Conservation (phyloP, 208 protist species). For the Trypanosoma cruzi region DNA sequence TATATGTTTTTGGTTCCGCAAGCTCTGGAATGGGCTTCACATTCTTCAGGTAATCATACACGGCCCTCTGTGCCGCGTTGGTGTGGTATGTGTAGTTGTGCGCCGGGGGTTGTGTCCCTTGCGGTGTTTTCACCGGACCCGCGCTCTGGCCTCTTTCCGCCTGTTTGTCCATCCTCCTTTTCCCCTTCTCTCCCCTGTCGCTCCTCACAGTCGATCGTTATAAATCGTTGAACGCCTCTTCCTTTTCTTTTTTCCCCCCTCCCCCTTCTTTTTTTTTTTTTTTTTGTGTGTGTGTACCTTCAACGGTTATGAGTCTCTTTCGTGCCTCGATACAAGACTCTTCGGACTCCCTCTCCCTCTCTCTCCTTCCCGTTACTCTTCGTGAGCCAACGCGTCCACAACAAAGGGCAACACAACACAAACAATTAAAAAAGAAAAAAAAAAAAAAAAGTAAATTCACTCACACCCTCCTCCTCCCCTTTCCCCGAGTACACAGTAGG, state of each 20-base stretch:
- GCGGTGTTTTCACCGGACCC: not conserved
- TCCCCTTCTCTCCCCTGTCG: too few relatives aligned
- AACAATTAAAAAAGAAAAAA: too few relatives aligned
- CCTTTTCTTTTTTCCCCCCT: not conserved
- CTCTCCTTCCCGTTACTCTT: not conserved
- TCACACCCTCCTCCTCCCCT: too few relatives aligned
- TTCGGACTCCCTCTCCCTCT: not conserved
- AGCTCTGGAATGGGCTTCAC: constrained; percentile 73
- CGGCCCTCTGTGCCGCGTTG: constrained; percentile 29
- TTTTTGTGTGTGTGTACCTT: not conserved
- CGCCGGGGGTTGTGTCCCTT: not conserved
- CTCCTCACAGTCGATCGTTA: not conserved
- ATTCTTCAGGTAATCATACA: constrained; percentile 67
- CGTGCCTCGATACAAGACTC: not conserved
- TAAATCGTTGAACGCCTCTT: too few relatives aligned
- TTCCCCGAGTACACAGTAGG: too few relatives aligned
- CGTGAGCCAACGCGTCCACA: too few relatives aligned
- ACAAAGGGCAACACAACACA: too few relatives aligned
- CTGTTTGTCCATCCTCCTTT: not conserved
- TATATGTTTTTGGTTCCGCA: constrained; percentile 48
- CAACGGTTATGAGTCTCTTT: too few relatives aligned
- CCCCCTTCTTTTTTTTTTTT: not conserved
- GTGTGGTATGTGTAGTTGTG: not conserved
- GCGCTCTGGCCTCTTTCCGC: not conserved
- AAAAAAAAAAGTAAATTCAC: too few relatives aligned